Base-by-base conservation (phyloP, 2,329 filamentous ascomycete species). In the Aspergillus japonicus region DNA sequence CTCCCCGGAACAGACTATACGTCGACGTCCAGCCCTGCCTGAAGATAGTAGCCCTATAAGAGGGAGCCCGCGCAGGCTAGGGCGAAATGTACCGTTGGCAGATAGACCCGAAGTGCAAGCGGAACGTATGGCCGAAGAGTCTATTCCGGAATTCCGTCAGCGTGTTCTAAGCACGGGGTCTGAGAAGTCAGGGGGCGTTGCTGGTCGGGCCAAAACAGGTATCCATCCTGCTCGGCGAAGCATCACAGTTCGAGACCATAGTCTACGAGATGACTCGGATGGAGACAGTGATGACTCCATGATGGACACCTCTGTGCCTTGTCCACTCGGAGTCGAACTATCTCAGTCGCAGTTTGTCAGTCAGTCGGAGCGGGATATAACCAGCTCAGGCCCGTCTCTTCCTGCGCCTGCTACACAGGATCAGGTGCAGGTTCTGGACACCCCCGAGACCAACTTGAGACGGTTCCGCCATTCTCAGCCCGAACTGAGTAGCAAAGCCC, bases 291-390 rank as follows among this genome's bases (percentile, higher is more conserved):
- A 75, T 5, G 73, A 75, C 6, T 72, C 72, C 6, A 64, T 70
- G 23, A 75, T 77, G 74, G 73, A 75, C 51, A 69, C 68, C 14
- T 70, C 69, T 56, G 62, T 76, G n/a, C 74, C 74, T 21, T 66
- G 62, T 54, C 68, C 72, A 21, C 65, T 76, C 4, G 66, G 63
- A 10, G 61, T 61, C 39, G 62, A 54, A 33, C 60, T 67, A 21
- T 72, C 70, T 54, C 60, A 68, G 50, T 57, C 58, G 14, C 64
- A 64, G 26, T 58, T 61, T 52, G 57, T 57, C 54, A 71, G 65
- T 57, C 72, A 71, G 23, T 52, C 56, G 6, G 68, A 69, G 47
- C 62, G 64, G 31, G 68, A 64, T 24, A 24, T 64, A 11, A 58
- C 52, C 35, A 71, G 68, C 51, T 69, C 70, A 3, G 64, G 57